phyloP scores from a whole-genome alignment of 208 protist genomes.

The Vickermania ingenoplastis region DNA sequence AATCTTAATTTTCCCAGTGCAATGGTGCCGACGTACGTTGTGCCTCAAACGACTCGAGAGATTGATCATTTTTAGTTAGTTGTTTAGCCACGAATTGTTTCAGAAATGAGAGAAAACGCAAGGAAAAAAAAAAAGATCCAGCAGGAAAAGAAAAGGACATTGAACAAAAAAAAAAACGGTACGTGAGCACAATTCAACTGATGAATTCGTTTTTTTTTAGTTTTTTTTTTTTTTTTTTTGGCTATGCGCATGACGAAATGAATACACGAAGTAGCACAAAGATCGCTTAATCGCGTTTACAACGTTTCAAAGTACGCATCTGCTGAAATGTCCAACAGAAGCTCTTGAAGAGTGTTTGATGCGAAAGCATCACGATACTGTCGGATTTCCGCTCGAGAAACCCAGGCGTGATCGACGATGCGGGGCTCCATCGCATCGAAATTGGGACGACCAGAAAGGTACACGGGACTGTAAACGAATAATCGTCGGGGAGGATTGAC shows the following conservation, averaged over 20 bases:
- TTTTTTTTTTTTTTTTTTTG: not conserved
- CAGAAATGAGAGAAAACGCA: too few relatives aligned
- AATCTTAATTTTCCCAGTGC: too few relatives aligned
- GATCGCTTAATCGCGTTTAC: not conserved
- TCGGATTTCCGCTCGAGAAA: conserved; percentile 51
- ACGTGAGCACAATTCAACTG: too few relatives aligned
- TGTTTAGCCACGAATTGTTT: too few relatives aligned
- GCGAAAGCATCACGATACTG: conserved; percentile 61
- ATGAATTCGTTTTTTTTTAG: too few relatives aligned
- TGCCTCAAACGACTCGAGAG: too few relatives aligned
- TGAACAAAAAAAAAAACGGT: too few relatives aligned
- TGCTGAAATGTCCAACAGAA: conserved; percentile 56
- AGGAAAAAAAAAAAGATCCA: too few relatives aligned
- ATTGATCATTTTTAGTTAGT: too few relatives aligned
- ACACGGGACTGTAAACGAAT: conserved; percentile 64
- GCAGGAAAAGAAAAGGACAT: too few relatives aligned
- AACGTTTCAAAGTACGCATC: conserved; percentile 54
- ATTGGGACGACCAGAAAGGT: conserved; percentile 57
- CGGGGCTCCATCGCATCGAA: conserved; percentile 45
- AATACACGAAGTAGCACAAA: not conserved
- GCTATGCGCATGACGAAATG: not conserved
- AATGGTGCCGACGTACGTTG: too few relatives aligned
- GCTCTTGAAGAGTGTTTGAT: conserved; percentile 36
- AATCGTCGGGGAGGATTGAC: conserved; percentile 28
- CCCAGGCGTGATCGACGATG: conserved; percentile 70